phyloP scores from a whole-genome alignment of 345 rosid species.

The Pelargonium nanum region DNA sequence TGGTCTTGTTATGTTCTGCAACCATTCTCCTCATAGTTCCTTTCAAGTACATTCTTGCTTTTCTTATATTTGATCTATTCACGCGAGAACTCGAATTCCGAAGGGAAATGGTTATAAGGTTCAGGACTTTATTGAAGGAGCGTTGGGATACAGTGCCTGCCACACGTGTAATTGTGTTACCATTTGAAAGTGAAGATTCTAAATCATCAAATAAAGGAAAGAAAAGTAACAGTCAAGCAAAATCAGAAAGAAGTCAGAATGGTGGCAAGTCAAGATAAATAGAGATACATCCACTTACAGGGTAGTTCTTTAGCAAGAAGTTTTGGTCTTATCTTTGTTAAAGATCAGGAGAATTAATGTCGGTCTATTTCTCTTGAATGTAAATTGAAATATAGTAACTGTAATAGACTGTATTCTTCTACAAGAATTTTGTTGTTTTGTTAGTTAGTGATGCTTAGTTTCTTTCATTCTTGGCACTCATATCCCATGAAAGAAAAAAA shows the following conservation, averaged over 20 bases:
- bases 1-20: conserved; percentile 51
- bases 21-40: conserved; percentile 52
- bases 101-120: conserved; percentile 59
- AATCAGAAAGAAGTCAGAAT: conserved; percentile 21
- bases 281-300: neutral
- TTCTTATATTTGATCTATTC: conserved; percentile 60
- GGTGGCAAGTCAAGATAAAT: conserved; percentile 16
- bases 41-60: conserved; percentile 69
- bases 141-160: conserved; percentile 89
- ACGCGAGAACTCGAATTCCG: conserved; percentile 84
- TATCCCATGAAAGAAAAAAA: no score
- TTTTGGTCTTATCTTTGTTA: neutral
- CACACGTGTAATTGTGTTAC: conserved; percentile 69
- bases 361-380: neutral
- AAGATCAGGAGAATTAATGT: neutral
- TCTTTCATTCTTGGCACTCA: neutral
- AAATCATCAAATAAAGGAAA: conserved; percentile 24
- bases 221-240: conserved; percentile 23
- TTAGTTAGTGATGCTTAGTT: no score
- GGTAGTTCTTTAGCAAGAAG: neutral
- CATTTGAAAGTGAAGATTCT: conserved; percentile 40
- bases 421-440: neutral
- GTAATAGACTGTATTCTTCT: neutral
- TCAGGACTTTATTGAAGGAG: conserved; percentile 49
- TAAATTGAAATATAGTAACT: neutral